Percentiles rank a stretch among this genome's conserved stretches.
Conservation (phyloP, 768 basidiomycete species). For the Russula emetica region DNA sequence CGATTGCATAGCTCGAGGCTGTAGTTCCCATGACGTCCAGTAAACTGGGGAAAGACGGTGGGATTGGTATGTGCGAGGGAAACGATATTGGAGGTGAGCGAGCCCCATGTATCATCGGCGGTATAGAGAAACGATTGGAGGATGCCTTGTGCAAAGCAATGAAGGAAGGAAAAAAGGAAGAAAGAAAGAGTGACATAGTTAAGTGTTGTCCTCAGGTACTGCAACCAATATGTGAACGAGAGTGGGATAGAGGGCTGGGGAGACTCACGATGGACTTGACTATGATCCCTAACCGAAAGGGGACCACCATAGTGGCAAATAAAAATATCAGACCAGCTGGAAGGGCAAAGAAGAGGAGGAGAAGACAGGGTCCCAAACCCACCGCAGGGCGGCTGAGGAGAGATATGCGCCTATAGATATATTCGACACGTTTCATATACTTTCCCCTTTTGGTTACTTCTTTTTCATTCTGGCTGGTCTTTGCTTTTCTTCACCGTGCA, state of each 20-base stretch:
- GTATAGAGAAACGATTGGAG: slow-evolving; percentile 47
- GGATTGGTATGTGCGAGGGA: slow-evolving; percentile 36
- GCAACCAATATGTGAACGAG: not conserved
- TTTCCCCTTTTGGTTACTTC: no score
- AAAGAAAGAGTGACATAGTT: slow-evolving; percentile 39
- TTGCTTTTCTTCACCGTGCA: no score
- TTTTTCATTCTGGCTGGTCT: no score
- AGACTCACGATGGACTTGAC: slow-evolving; percentile 13
- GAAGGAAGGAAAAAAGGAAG: slow-evolving; percentile 48
- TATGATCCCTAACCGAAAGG: slow-evolving; percentile 1
- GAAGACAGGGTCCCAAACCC: not conserved
- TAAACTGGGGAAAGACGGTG: slow-evolving; percentile 34
- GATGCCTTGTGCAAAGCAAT: slow-evolving; percentile 50
- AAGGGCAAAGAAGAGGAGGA: not conserved
- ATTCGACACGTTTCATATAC: not conserved
- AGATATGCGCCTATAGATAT: not conserved
- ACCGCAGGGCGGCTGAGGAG: not conserved
- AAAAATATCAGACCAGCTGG: slow-evolving; percentile 19
- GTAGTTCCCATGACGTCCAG: slow-evolving; percentile 31
- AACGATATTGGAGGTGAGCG: slow-evolving; percentile 40
- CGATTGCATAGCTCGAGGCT: slow-evolving; percentile 44
- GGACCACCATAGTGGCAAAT: not conserved
- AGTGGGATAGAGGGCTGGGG: not conserved
- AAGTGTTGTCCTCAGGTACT: slow-evolving; percentile 35
- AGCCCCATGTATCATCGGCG: slow-evolving; percentile 41